These are phyloP conservation scores for Lophiotrema nucula DNA, from an alignment of 495 filamentous ascomycete species.

Conservation along the genomic window DNA sequence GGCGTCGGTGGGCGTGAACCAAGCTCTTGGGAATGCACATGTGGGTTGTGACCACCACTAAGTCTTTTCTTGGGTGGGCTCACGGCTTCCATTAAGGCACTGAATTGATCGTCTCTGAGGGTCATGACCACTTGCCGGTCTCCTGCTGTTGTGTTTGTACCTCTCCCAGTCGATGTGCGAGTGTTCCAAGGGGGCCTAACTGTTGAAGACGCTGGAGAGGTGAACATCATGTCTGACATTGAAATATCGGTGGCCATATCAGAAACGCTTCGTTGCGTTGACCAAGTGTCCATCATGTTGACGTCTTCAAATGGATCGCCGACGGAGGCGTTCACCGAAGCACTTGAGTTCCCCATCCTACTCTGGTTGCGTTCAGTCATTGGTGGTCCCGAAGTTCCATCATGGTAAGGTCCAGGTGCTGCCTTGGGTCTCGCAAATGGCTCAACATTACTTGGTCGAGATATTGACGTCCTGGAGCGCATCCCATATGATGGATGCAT, in stretches of 20 bases:
- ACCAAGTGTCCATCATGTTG: constrained; percentile 20
- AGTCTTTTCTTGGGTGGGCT: constrained; percentile 25
- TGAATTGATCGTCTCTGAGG: constrained; percentile 23
- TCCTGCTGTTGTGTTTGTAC: not conserved
- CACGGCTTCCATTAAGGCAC: constrained; percentile 13
- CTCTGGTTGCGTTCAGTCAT: not conserved
- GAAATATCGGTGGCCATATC: constrained; percentile 10
- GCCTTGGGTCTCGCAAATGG: constrained; percentile 13
- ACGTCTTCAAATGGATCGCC: constrained; percentile 15
- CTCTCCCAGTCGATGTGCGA: not conserved
- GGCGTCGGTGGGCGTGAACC: too few relatives aligned
- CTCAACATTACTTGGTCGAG: constrained; percentile 11
- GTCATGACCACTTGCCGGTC: constrained; percentile 19
- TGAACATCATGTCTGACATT: constrained; percentile 15
- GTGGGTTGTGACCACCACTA: too few relatives aligned
- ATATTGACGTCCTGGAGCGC: not conserved
- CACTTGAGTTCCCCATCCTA: not conserved
- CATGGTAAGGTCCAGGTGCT: not conserved
- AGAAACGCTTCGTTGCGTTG: not conserved
- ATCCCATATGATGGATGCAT: not conserved
- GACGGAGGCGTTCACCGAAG: not conserved
- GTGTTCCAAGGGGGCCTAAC: too few relatives aligned
- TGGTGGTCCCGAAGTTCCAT: too few relatives aligned
- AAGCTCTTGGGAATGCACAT: not conserved
- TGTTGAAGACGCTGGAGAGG: not conserved